Evolutionary conservation across 495 filamentous ascomycete genomes (phyloP).

Genomic region (Aspergillus avenaceus): DNA sequence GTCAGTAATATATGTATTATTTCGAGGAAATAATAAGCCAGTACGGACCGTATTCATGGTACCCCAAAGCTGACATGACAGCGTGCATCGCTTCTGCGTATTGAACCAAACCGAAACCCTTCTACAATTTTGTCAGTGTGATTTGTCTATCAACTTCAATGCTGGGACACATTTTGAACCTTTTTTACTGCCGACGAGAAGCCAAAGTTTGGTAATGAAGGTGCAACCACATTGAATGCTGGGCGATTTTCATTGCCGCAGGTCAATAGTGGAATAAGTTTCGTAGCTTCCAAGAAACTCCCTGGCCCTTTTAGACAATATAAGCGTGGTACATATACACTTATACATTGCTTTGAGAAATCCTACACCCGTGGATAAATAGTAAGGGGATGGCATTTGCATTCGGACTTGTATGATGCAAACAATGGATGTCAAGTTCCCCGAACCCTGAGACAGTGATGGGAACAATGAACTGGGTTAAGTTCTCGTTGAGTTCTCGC

Average conservation of each 20-base stretch:
- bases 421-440: constrained; percentile 39
- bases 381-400: constrained; percentile 54
- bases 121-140: constrained; percentile 11
- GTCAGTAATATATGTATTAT: neutral
- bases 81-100: constrained; percentile 41
- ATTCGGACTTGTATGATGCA: constrained; percentile 52
- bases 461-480: constrained; percentile 34
- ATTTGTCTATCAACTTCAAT: neutral
- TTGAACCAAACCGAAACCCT: constrained; percentile 38
- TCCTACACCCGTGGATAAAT: constrained; percentile 56
- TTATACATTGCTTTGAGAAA: neutral
- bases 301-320: constrained; percentile 52
- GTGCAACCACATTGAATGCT: constrained; percentile 65
- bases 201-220: constrained; percentile 69
- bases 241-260: constrained; percentile 37
- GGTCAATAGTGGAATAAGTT: constrained; percentile 57
- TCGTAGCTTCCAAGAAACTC: constrained; percentile 62
- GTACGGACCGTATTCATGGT: constrained; percentile 37
- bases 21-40: neutral
- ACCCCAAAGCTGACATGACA: constrained; percentile 40
- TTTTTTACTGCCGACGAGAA: constrained; percentile 55
- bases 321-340: neutral
- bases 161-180: constrained; percentile 17
- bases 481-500: constrained; percentile 33
- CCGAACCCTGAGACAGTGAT: constrained; percentile 35